Evolutionary conservation across 192 early-diverging fungal genomes (phyloP).

Genomic region (Rhizoclosmatium sp.): DNA sequence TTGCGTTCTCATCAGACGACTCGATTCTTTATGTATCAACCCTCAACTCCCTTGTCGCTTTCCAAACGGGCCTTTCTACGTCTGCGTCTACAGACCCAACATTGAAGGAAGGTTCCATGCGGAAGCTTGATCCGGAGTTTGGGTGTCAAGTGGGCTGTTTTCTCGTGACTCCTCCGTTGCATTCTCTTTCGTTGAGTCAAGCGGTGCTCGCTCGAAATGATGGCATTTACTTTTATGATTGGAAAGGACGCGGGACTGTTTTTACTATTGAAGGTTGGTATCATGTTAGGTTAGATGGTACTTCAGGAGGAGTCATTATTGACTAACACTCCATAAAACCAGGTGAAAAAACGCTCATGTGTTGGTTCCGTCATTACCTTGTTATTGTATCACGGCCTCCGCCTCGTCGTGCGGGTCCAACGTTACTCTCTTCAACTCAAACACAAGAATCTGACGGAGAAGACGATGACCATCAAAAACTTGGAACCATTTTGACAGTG

Average conservation of each 20-base stretch:
- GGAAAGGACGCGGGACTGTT: slow-evolving; percentile 90
- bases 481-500: slow-evolving; percentile 70
- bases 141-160: neutral
- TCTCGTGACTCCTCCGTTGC: neutral
- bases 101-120: too few species aligned
- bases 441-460: neutral
- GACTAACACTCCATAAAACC: slow-evolving; percentile 14
- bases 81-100: neutral
- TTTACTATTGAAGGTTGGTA: slow-evolving; percentile 83
- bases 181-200: slow-evolving; percentile 58
- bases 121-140: too few species aligned
- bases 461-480: neutral
- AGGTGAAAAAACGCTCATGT: slow-evolving; percentile 72
- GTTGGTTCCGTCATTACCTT: slow-evolving; percentile 78
- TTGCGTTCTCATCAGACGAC: slow-evolving; percentile 71
- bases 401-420: neutral
- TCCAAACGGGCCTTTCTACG: slow-evolving; percentile 57
- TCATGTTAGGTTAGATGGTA: too few species aligned
- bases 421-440: neutral
- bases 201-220: slow-evolving; percentile 89
- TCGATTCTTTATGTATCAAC: slow-evolving; percentile 77
- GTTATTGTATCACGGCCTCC: slow-evolving; percentile 68
- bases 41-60: slow-evolving; percentile 65
- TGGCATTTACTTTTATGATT: slow-evolving; percentile 90
- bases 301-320: too few species aligned